Evolutionary conservation across 208 protist species (phyloP), one percentile per base, ranked within the genome.

Genomic region (Angomonas desouzai): DNA sequence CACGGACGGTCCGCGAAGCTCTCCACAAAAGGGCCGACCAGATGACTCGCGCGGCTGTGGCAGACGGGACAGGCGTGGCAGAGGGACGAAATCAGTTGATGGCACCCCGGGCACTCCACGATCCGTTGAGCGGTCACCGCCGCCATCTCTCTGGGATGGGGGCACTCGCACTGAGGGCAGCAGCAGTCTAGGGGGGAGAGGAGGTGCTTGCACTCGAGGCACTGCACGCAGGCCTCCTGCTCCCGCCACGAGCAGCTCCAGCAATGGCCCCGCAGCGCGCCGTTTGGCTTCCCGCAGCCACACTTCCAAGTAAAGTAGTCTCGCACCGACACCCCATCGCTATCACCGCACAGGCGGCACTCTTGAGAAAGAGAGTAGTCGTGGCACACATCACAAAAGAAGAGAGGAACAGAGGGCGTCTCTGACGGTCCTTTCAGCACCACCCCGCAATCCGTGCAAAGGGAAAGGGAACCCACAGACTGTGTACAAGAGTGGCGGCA

Each of bases 261-360:
- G 77, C 87, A 93, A 71, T 83, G 77, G 0, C 66, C 38, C 30
- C 75, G 71, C 18, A 74, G 16, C 9, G 83, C 74, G 27, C 56
- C 49, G 45, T 91, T 90, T 6, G 6, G 13, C 20, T 71, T 74
- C 0, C 87, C 87, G 38, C 87, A 93, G 16, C 83, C 81, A 74
- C 87, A 93, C 1, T 36, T 25, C 87, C 87, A 93, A 28, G 68
- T 71, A 60, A 90, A 91, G 60, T 78, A 87, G 20, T 66, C 67
- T 3, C 28, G 53, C 16, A 59, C 69, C 33, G 7, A 45, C 7
- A 45, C 33, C 57, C 62, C 69, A 61, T 20, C 34, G 47, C 20
- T 55, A 18, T 27, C n/a, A 7, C 27, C 32, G 1, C 13, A 55
- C 63, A 30, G 55, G 1, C 6, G 9, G 27, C 22, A 16, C 16